Base-by-base conservation (phyloP, 225 moss, liverwort and hornwort species). In the Rhytidiadelphus loreus region DNA sequence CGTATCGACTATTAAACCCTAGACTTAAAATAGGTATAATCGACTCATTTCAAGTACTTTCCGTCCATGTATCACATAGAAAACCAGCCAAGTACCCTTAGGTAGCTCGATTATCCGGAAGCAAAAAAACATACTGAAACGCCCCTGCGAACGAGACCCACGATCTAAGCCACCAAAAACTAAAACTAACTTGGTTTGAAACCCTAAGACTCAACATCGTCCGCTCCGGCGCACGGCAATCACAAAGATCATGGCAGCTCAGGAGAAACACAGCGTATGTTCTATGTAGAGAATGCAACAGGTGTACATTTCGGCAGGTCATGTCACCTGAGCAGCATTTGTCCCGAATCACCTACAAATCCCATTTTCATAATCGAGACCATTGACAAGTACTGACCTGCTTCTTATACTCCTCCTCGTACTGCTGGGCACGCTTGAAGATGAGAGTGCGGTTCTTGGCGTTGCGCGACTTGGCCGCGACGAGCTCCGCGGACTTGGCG, bases 341-440 rank as follows among this genome's bases (percentile, higher is more conserved):
- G 24, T 33, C 33, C 32, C 30, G 26, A 83, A 29, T n/a, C 52
- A 43, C 11, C 50, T 21, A 24, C 55, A 56, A 53, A 28, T n/a
- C 46, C 22, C 65, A 62, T 83, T 53, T 64, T 64, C 81, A 29
- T 19, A 39, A 71, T 46, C 59, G 48, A 58, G 23, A 29, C 20
- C 56, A 66, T 29, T 58, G 5, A 39, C 11, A 44, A n/a, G 48
- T 17, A 76, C 87, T 80, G 52, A 91, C 93, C 95, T 92, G 91
- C 26, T 91, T 85, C 65, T 90, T 90, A 13, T 95, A 95, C 86
- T 97, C 97, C 91, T 94, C 96, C 83, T 93, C 88, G 74, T 95
- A 97, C 88, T 94, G 92, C 90, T 96, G 95, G 4, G 97, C 93
- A 10, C 95, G 92, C 93, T 94, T 97, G 89, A 96, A 97, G 68